Base-by-base conservation (phyloP, 305 asterid genomes). In the Fraxinus platypoda region DNA sequence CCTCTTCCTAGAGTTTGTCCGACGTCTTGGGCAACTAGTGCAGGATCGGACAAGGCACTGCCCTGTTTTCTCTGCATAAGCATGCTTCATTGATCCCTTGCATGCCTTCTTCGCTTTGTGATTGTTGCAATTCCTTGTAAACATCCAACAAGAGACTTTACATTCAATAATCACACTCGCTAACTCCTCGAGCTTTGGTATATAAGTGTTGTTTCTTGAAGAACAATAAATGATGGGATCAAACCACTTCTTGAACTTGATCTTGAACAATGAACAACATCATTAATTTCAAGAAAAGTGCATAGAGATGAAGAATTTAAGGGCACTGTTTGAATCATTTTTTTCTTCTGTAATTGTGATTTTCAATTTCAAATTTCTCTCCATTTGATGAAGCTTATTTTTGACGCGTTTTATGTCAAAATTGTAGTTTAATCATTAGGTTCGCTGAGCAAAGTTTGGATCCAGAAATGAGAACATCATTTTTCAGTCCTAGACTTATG, bases 401-500 rank as follows among this genome's bases (percentile, higher is more conserved):
- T 38, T 30, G 33, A 30, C 33, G 33, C 31, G 73, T 73, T 80
- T 54, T 30, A n/a, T n/a, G 66, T 81, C 76, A 57, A 30, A 54
- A 78, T 59, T 81, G 86, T 94, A 96, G 99, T 83, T 88, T 95
- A 83, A 91, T 96, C 82, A 87, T 96, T 87, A 92, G 78, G 88
- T 96, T 96, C 84, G 94, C 95, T 75, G 99, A 92, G 87, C 97
- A 90, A 90, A 85, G 97, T 89, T 89, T 96, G 84, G 92, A 94
- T 90, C 92, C 98, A 78, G 95, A 90, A 78, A 82, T 86, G 90
- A 91, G 99, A 90, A 85, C 92, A 62, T 91, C 92, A 52, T 89
- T 91, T 85, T 96, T 94, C 81, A 96, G 99, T 90, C 99, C 99
- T 73, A 93, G 98, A 75, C 97, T 96, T 78, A 92, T 96, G 99